Base-by-base conservation (phyloP, 331 rosid genomes). In the Saraca asoca region DNA sequence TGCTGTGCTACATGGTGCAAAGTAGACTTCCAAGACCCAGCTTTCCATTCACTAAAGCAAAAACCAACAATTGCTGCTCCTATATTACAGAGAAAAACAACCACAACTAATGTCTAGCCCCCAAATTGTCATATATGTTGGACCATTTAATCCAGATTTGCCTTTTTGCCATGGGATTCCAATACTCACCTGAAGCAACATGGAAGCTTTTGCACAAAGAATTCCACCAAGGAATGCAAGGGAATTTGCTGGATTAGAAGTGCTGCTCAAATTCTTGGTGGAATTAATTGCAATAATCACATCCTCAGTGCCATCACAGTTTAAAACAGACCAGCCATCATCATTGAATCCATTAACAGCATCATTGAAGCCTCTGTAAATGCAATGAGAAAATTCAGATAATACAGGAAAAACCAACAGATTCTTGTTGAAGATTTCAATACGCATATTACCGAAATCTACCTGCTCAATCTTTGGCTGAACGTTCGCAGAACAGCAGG, bases 401-500 rank as follows among this genome's bases (percentile, higher is more conserved):
- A 24, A 49, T 16, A 49, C 12, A 6, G 58, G 20, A 7, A 31
- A 53, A 13, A 13, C 5, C 12, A 55, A 13, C 39, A 29, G 17
- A 54, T 5, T 35, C 19, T 54, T 15, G 12, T 2, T 18, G 2
- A 10, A 0, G 4, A 15, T 8, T 7, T 12, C 43, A 1, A 49
- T 24, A 5, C 10, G 48, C 17, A 7, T n/a, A 7, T 6, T 2
- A 16, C 20, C 2, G 45, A 52, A 61, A 39, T 33, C 63, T 66
- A 90, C 99, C 99, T 81, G 88, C 84, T 94, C 71, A 94, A 69
- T 85, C 97, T 85, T 70, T 94, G 99, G 76, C 99, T 90, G 79
- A 94, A 94, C 16, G 97, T 85, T 58, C 99, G 83, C 52, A 94
- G 79, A 69, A 90, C 91, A 43, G 99, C 95, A 12, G 99, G 99